Base-by-base conservation (phyloP, 2,329 filamentous ascomycete species). In the Trichoderma koningii region DNA sequence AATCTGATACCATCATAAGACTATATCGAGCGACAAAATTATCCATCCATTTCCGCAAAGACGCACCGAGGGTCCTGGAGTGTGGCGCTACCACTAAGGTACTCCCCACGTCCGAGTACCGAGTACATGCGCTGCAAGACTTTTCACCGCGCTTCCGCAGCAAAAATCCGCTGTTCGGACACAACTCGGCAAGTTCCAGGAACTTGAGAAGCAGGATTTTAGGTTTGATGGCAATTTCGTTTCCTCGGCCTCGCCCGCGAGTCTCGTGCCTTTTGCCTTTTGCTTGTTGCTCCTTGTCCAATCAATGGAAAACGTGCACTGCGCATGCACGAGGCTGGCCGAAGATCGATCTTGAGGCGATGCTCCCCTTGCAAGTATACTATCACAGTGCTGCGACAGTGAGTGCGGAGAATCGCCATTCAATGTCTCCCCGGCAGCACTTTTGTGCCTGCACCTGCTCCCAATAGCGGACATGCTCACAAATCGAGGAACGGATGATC, bases 161-260 rank as follows among this genome's bases (percentile, higher is more conserved):
- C 34, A 38, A 1, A 3, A 14, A 4, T 14, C 10, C 14, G 34
- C 12, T 5, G 34, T 3, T 38, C 34, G 34, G 10, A 14, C 34
- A 14, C 34, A 38, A 1, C 34, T 38, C 34, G 34, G 34, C 34
- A 38, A 14, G 34, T 38, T 14, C 34, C 14, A 12, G 10, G 34
- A 38, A 38, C 34, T 12, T 38, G 34, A 14, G 9, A 30, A 12
- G n/a, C 50, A 34, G 3, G 26, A 3, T 17, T 45, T 45, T 45
- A 62, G 7, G 48, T 62, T 62, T 62, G 14, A 62, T 53, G 38
- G 48, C 59, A n/a, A 48, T 53, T 23, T 34, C 38, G 42, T 50
- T 34, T 62, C 28, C n/a, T 59, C 59, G 59, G 59, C 59, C 59
- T 45, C 59, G 14, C 59, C 59, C 59, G 56, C 56, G 59, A 53